Percentiles rank a stretch among this genome's conserved stretches.
These are phyloP conservation scores for Albophoma yamanashiensis DNA, from an alignment of 2,329 filamentous ascomycete species.

Conservation along the genomic window DNA sequence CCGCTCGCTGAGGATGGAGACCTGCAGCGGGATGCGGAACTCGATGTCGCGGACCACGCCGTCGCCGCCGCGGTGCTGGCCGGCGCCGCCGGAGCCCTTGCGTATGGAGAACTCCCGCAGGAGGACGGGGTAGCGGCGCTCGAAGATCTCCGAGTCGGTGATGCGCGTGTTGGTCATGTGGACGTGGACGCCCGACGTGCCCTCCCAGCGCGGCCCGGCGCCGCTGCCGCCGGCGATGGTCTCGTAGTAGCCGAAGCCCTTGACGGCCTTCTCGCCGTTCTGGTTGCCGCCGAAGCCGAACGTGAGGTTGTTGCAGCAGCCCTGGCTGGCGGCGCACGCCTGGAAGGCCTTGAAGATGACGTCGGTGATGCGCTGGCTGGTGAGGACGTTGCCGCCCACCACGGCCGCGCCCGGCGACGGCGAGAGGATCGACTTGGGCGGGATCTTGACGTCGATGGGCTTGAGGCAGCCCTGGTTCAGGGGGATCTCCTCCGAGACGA, in stretches of 20 bases:
- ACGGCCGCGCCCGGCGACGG: constrained; percentile 71
- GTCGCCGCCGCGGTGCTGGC: constrained; percentile 59
- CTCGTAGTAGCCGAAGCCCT: constrained; percentile 78
- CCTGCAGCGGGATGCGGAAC: constrained; percentile 67
- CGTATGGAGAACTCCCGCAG: constrained; percentile 60
- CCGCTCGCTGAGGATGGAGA: constrained; percentile 68
- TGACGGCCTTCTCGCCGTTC: constrained; percentile 28
- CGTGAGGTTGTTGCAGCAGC: constrained; percentile 76
- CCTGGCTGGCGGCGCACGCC: constrained; percentile 69
- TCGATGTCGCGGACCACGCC: constrained; percentile 73
- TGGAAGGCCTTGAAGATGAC: constrained; percentile 73
- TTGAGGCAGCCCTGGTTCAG: constrained; percentile 78
- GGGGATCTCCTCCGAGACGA: constrained; percentile 74
- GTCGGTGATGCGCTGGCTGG: constrained; percentile 70
- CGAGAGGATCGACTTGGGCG: constrained; percentile 60
- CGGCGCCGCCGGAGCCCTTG: constrained; percentile 41
- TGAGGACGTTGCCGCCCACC: constrained; percentile 75
- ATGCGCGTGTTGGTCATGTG: constrained; percentile 89
- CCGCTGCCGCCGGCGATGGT: constrained; percentile 72
- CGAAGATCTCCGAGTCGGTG: constrained; percentile 71
- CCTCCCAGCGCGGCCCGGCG: constrained; percentile 62
- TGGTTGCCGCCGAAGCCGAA: constrained; percentile 71
- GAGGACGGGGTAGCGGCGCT: constrained; percentile 58
- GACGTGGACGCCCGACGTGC: constrained; percentile 65
- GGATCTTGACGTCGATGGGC: constrained; percentile 66